Evolutionary conservation across 257 asterid species (phyloP).

Genomic region (Mitragyna speciosa): DNA sequence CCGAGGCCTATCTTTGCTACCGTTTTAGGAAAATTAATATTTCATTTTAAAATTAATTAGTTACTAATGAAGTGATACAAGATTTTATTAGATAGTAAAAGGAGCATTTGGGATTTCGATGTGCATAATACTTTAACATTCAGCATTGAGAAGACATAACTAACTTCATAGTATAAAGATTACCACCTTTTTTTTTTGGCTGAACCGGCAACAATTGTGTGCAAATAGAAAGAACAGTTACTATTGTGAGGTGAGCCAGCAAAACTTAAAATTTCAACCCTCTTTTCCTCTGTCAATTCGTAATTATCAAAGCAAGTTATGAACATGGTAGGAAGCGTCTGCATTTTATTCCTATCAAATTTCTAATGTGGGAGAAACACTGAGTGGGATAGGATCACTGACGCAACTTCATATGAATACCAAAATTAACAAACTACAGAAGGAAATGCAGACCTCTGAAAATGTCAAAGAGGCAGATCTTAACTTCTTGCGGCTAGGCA

Average conservation of each 20-base stretch:
- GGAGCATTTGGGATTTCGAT: too few relatives aligned
- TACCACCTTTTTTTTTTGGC: background rate
- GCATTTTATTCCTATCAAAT: background rate
- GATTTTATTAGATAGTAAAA: too few relatives aligned
- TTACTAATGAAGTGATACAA: too few relatives aligned
- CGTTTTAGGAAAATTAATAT: too few relatives aligned
- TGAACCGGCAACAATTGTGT: background rate
- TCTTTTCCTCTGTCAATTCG: background rate
- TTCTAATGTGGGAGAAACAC: background rate
- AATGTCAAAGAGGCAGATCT: constrained; percentile 87
- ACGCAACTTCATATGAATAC: background rate
- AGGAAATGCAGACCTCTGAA: constrained; percentile 65
- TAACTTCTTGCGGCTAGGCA: constrained; percentile 68
- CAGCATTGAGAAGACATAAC: background rate
- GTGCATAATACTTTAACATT: too few relatives aligned
- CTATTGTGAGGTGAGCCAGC: background rate
- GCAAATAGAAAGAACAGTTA: too few relatives aligned
- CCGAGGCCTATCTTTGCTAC: too few relatives aligned
- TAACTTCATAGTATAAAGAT: too few relatives aligned
- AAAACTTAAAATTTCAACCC: background rate
- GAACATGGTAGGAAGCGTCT: background rate
- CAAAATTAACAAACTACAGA: background rate
- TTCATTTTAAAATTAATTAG: too few relatives aligned
- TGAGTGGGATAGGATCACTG: too few relatives aligned
- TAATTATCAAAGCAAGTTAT: background rate